phyloP scores from a whole-genome alignment of 2,329 filamentous ascomycete genomes.

The Fusarium acutatum region DNA sequence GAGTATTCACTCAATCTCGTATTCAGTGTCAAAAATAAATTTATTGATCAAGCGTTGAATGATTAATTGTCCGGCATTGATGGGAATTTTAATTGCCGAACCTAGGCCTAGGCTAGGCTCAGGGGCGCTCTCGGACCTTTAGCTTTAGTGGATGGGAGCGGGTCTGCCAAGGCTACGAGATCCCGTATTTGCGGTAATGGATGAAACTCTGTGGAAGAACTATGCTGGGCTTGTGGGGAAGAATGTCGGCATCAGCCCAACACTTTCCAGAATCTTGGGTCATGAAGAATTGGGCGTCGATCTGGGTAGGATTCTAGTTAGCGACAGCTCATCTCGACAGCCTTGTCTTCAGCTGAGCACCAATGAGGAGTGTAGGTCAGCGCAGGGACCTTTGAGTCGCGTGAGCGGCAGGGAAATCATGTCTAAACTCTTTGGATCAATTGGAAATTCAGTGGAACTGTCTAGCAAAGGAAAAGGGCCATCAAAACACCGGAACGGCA shows the following conservation, averaged over 20 bases:
- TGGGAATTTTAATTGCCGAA: neutral
- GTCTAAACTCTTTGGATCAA: neutral
- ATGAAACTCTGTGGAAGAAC: neutral
- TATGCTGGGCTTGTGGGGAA: neutral
- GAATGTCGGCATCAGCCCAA: neutral
- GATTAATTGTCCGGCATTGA: neutral
- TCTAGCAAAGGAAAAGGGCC: neutral
- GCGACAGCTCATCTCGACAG: neutral
- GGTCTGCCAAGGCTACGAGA: neutral
- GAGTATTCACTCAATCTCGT: neutral
- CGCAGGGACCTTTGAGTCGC: neutral
- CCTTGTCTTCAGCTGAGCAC: neutral
- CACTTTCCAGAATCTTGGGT: neutral
- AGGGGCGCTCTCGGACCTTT: neutral
- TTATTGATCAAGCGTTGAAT: neutral
- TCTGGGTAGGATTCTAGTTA: neutral
- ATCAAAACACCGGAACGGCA: neutral
- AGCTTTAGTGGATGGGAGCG: too few species aligned
- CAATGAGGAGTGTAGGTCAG: accelerated
- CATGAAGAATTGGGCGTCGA: neutral
- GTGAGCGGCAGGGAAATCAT: neutral
- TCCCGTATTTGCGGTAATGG: neutral
- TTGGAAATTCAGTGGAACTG: neutral
- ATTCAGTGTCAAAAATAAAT: neutral
- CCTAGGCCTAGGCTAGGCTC: neutral